Base-by-base conservation (phyloP, 805 yeast genomes). In the Diddensiella caesifluorescens region DNA sequence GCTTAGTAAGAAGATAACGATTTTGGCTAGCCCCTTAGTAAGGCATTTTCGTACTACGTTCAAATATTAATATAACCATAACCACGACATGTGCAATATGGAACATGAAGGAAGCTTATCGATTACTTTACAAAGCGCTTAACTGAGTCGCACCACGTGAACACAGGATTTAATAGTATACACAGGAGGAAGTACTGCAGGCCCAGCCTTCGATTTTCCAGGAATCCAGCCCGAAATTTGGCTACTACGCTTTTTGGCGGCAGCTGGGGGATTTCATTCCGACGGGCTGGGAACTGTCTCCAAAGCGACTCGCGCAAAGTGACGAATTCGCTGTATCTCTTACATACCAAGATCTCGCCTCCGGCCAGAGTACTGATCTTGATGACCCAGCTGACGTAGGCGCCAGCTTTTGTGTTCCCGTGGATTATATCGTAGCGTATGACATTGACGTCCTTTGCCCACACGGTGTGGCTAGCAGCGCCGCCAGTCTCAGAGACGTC, bases 241-340 rank as follows among this genome's bases (percentile, higher is more conserved):
- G 64, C 53, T 30, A 62, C 35, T 38, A 62, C 39, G 28, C 68
- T 58, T 44, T 70, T 71, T 3, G 75, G 71, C 5, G 77, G 78
- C n/a, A 69, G 53, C 4, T 51, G 53, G 3, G 77, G 74, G 12
- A 77, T 60, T 42, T 66, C 64, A n/a, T 52, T 50, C 10, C 39
- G 29, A n/a, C 56, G 52, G 1, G 51, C 46, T 0, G 75, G 73
- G 46, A 64, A 71, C 23, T 58, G 62, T 2, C 31, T 35, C 10
- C 52, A 54, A 16, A 82, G 57, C 3, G 51, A 46, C 1, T 52
- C 52, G 20, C 80, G 66, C 26, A 85, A 65, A 23, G 44, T 47
- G 29, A 62, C 79, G 46, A 85, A 74, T 34, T 84, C 90, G 26
- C 77, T 72, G 59, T 81, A 85, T 28, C 95, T 58, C 55, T 74